Percentiles rank a stretch among this genome's conserved stretches.
Conservation (phyloP, 306 rosid genomes). For the Cucurbita moschata region DNA sequence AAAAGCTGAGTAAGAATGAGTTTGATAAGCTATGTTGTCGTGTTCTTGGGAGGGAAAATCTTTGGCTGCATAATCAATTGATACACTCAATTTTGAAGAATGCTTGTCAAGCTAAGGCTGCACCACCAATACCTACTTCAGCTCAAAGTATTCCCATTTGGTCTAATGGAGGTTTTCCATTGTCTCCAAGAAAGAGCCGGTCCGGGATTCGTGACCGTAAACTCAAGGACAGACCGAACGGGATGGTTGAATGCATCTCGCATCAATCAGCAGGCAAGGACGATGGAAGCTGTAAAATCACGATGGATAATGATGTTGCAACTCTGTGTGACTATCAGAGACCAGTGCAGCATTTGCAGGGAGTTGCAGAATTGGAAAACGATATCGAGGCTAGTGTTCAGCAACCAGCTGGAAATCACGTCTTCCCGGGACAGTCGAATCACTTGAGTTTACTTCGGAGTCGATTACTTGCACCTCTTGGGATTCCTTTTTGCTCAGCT, state of each 20-base stretch:
- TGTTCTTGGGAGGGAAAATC: slow-evolving; percentile 67
- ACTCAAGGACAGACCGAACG: slow-evolving; percentile 74
- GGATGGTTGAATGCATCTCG: slow-evolving; percentile 49
- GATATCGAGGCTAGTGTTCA: slow-evolving; percentile 31
- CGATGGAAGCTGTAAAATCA: slow-evolving; percentile 38
- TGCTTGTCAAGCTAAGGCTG: slow-evolving; percentile 68
- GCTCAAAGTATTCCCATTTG: slow-evolving; percentile 47
- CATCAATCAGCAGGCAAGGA: slow-evolving; percentile 39
- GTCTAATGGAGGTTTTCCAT: slow-evolving; percentile 73
- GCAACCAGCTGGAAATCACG: slow-evolving; percentile 38
- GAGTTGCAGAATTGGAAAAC: slow-evolving; percentile 58
- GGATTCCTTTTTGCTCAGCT: slow-evolving; percentile 77
- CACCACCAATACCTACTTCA: slow-evolving; percentile 45
- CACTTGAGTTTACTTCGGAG: slow-evolving; percentile 35
- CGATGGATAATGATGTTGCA: slow-evolving; percentile 52
- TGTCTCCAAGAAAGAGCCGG: slow-evolving; percentile 59
- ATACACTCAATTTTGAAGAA: slow-evolving; percentile 74
- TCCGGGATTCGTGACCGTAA: slow-evolving; percentile 55
- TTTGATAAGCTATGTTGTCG: slow-evolving; percentile 63
- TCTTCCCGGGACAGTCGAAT: slow-evolving; percentile 34
- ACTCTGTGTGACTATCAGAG: slow-evolving; percentile 73
- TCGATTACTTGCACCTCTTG: slow-evolving; percentile 78
- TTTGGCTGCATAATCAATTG: slow-evolving; percentile 73
- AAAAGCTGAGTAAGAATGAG: slow-evolving; percentile 77
- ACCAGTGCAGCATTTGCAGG: slow-evolving; percentile 54